These are phyloP conservation scores for Shiraia bambusicola DNA, from an alignment of 2,329 filamentous ascomycete genomes.

Conservation along the genomic window DNA sequence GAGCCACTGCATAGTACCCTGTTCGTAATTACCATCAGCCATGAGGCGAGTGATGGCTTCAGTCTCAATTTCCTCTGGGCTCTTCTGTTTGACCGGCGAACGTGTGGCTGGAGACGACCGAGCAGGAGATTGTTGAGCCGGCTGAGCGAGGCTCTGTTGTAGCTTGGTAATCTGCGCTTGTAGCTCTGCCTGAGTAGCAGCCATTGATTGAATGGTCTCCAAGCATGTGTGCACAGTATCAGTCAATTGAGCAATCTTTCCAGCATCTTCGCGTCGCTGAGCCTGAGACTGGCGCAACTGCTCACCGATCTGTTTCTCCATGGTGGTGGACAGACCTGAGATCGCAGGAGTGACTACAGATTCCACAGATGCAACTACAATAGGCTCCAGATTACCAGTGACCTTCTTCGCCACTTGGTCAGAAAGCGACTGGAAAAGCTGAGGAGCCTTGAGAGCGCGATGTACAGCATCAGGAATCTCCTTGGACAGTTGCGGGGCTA, in stretches of 20 bases:
- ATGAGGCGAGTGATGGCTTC: conserved; percentile 64
- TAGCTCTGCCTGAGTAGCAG: conserved; percentile 66
- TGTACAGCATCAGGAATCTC: conserved; percentile 71
- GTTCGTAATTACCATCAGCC: conserved; percentile 54
- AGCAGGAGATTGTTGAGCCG: conserved; percentile 11
- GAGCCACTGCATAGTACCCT: conserved; percentile 59
- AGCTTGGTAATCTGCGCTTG: conserved; percentile 57
- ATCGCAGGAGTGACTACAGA: conserved; percentile 64
- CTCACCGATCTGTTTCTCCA: conserved; percentile 61
- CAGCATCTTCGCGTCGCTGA: conserved; percentile 56
- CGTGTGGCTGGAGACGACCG: conserved; percentile 35
- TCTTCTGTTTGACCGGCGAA: conserved; percentile 47
- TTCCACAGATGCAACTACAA: conserved; percentile 58
- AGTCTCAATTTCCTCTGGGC: conserved; percentile 59
- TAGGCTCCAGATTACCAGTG: conserved; percentile 66
- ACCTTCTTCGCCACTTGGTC: conserved; percentile 71
- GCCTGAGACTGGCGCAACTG: conserved; percentile 55
- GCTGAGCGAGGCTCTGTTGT: conserved; percentile 45
- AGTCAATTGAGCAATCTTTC: conserved; percentile 73
- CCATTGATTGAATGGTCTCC: conserved; percentile 70
- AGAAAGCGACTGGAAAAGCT: conserved; percentile 70
- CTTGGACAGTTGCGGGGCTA: conserved; percentile 67
- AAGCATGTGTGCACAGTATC: conserved; percentile 66
- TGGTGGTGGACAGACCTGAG: conserved; percentile 66
- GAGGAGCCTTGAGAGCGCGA: conserved; percentile 70